Evolutionary conservation across 2,329 filamentous ascomycete species (phyloP).

Genomic region (Gnomoniopsis sp.): DNA sequence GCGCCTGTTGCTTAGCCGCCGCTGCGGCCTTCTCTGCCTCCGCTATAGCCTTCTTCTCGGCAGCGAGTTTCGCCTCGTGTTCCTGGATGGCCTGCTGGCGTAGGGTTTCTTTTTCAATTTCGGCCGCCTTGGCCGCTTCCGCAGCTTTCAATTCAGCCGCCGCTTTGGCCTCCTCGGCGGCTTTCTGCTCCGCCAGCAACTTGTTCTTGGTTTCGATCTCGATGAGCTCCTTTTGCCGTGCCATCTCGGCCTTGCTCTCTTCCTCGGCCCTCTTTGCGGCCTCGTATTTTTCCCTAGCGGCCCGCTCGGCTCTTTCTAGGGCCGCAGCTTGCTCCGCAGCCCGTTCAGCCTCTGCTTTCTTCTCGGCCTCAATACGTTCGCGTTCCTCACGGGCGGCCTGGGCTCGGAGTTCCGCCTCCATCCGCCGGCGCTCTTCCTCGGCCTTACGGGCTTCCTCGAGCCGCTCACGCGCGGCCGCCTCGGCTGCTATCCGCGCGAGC

Average conservation of each 20-base stretch:
- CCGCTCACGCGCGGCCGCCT: constrained; percentile 37
- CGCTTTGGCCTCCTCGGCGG: constrained; percentile 40
- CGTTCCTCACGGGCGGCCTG: constrained; percentile 32
- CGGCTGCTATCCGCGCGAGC: constrained; percentile 42
- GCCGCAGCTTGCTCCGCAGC: constrained; percentile 42
- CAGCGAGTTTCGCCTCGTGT: constrained; percentile 20
- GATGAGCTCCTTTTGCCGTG: constrained; percentile 43
- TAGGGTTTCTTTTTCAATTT: constrained; percentile 38
- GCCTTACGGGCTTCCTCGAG: constrained; percentile 36
- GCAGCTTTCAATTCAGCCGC: constrained; percentile 32
- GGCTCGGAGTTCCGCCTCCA: constrained; percentile 31
- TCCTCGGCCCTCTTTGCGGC: constrained; percentile 35
- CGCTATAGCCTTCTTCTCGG: constrained; percentile 33
- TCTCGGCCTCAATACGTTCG: constrained; percentile 30
- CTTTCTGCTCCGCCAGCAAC: constrained; percentile 44
- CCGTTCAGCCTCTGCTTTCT: constrained; percentile 38
- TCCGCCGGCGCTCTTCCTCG: constrained; percentile 31
- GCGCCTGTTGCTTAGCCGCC: constrained; percentile 32
- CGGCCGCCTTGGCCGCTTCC: constrained; percentile 40
- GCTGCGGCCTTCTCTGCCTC: constrained; percentile 26
- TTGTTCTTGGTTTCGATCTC: constrained; percentile 42
- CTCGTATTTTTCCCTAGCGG: constrained; percentile 36
- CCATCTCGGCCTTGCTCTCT: constrained; percentile 33
- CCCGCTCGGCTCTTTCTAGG: constrained; percentile 42
- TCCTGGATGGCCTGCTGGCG: constrained; percentile 16